These are phyloP conservation scores for Sporormia fimetaria DNA, from an alignment of 495 filamentous ascomycete genomes.

Conservation along the genomic window DNA sequence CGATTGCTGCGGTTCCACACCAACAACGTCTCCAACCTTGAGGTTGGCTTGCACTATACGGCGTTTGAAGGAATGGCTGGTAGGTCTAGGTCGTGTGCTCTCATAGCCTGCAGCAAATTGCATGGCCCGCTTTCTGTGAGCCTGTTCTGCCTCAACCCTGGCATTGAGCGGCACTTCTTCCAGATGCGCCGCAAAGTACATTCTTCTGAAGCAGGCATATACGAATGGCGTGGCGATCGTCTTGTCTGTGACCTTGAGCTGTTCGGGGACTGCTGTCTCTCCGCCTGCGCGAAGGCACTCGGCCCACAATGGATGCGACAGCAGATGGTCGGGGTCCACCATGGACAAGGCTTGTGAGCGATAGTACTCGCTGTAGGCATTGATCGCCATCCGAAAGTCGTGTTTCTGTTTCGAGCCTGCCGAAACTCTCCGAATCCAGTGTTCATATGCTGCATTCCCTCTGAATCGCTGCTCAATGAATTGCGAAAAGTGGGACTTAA, in stretches of 20 bases:
- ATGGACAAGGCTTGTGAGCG: no score
- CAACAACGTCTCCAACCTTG: slow-evolving; percentile 41
- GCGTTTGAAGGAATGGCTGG: no score
- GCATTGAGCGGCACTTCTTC: slow-evolving; percentile 10
- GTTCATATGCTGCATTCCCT: no score
- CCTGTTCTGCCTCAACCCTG: background rate
- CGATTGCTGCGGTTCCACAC: slow-evolving; percentile 31
- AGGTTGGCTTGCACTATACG: slow-evolving; percentile 16
- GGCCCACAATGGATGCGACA: slow-evolving; percentile 37
- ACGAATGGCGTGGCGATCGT: slow-evolving; percentile 62
- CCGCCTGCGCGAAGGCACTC: slow-evolving; percentile 32
- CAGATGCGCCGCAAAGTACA: slow-evolving; percentile 45
- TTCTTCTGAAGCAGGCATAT: slow-evolving; percentile 48
- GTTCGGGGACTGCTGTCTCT: slow-evolving; percentile 16
- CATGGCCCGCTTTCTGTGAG: slow-evolving; percentile 1
- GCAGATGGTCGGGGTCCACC: slow-evolving; percentile 23
- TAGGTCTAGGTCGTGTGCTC: background rate
- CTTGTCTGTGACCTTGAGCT: slow-evolving; percentile 16
- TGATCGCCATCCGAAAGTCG: no score
- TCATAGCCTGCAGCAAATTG: slow-evolving; percentile 4
- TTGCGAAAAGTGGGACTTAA: no score
- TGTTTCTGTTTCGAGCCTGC: no score
- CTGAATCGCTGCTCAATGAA: no score
- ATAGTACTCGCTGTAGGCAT: no score
- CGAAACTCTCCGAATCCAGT: no score